Base-by-base conservation (phyloP, 1,139 yeast genomes). In the Suhomyces wounanorum region DNA sequence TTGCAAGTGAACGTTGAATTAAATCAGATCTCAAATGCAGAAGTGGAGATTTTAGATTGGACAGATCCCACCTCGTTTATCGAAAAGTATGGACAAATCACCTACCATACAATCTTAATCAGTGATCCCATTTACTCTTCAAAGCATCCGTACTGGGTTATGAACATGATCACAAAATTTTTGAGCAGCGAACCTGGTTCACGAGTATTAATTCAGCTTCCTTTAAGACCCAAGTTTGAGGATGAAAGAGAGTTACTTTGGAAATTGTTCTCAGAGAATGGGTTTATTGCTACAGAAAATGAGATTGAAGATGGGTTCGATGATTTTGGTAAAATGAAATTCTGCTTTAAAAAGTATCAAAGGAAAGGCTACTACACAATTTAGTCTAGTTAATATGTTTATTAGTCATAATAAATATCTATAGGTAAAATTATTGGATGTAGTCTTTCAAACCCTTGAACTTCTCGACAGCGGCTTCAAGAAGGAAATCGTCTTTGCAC, bases 41-140 rank as follows among this genome's bases (percentile, higher is more conserved):
- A 55, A 2, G 85, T 81, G 1, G 77, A 73, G 28, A 85, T 80
- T 8, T 69, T 94, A 40, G 96, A 94, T 65, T 94, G 98, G 99
- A 72, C 81, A 1, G 63, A 82, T 42, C 90, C 92, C 0, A 43
- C 58, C 0, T 49, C 65, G 1, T 83, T 82, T 62, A 55, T 64
- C 1, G 56, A 57, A 1, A 49, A 52, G 23, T 58, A 64, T 43
- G 70, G 74, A 0, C 46, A 60, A 35, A 41, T 52, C 1, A 57
- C 56, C 9, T 89, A 80, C 63, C 77, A 79, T 42, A 81, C 90
- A 0, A 74, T 92, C 3, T 70, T 94, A 0, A 69, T 89, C 6
- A 87, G 97, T 33, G 99, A 94, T 66, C 97, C 97, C 0, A 83
- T 92, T 1, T 94, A 94, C 66, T 88, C 97, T 0, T 70, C 85